phyloP scores from a whole-genome alignment of 257 asterid genomes.

The Przewalskia tangutica region DNA sequence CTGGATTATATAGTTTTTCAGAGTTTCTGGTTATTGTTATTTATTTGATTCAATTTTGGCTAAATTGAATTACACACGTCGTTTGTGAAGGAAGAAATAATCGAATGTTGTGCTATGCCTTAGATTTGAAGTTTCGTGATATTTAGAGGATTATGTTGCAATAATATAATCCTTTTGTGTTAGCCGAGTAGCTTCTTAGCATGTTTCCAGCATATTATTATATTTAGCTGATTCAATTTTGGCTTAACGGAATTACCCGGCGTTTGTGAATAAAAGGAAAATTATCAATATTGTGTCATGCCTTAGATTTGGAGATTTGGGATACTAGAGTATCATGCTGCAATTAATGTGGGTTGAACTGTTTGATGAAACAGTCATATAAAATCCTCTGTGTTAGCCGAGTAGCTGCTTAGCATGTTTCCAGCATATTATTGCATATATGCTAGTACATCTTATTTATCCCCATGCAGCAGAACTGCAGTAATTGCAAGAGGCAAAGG shows the following conservation, averaged over 20 bases:
- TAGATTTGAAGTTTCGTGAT: neutral
- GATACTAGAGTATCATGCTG: neutral
- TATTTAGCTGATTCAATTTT: neutral
- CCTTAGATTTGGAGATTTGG: neutral
- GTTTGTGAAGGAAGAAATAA: neutral
- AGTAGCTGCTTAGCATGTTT: neutral
- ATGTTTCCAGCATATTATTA: neutral
- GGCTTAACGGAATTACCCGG: neutral
- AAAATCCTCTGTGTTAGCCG: neutral
- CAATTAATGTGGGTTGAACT: neutral
- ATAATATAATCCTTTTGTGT: neutral
- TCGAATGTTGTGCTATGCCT: neutral
- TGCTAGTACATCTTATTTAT: neutral
- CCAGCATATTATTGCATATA: neutral
- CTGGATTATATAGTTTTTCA: neutral
- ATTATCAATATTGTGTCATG: no score
- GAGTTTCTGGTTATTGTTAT: neutral
- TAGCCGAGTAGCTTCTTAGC: neutral
- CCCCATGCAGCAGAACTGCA: neutral
- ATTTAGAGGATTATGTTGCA: neutral
- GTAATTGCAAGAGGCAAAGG: neutral
- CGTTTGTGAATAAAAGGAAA: no score
- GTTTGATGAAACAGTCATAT: neutral
- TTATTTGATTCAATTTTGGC: neutral
- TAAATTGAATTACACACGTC: neutral